phyloP scores from a whole-genome alignment of 805 yeast species.

The Kuraishia ogatae region DNA sequence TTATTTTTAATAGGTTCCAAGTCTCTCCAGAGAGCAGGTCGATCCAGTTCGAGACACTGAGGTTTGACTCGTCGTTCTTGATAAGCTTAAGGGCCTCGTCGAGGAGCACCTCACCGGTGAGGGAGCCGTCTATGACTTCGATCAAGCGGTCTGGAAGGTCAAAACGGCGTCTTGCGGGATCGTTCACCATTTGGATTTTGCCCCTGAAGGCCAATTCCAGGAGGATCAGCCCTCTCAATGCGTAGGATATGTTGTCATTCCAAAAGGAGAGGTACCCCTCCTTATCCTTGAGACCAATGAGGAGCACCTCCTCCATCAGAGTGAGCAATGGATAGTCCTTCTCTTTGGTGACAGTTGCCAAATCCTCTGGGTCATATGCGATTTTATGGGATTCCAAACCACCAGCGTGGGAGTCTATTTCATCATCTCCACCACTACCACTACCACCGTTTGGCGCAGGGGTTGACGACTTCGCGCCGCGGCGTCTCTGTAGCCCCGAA shows the following conservation, averaged over 20 bases:
- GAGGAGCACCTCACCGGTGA: slow-evolving; percentile 91
- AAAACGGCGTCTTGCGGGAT: slow-evolving; percentile 83
- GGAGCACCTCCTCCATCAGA: slow-evolving; percentile 90
- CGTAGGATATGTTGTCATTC: slow-evolving; percentile 97
- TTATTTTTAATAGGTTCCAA: slow-evolving; percentile 92
- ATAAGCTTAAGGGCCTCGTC: slow-evolving; percentile 91
- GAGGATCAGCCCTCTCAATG: slow-evolving; percentile 87
- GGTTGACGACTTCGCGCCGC: slow-evolving; percentile 35
- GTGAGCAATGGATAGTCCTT: slow-evolving; percentile 65
- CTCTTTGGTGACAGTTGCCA: slow-evolving; percentile 28
- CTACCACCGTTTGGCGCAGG: background rate
- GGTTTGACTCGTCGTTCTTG: slow-evolving; percentile 71
- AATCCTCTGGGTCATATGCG: slow-evolving; percentile 75
- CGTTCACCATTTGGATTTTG: slow-evolving; percentile 81
- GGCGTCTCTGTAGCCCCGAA: slow-evolving; percentile 70
- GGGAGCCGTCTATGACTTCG: slow-evolving; percentile 75
- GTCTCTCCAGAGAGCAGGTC: slow-evolving; percentile 93
- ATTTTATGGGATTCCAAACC: slow-evolving; percentile 42
- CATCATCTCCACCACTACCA: background rate
- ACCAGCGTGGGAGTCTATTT: slow-evolving; percentile 15
- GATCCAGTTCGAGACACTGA: slow-evolving; percentile 85
- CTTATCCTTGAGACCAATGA: slow-evolving; percentile 89
- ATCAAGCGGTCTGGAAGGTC: slow-evolving; percentile 82
- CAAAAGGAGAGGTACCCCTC: slow-evolving; percentile 96
- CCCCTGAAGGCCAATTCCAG: slow-evolving; percentile 90